Conservation (phyloP, 2,329 filamentous ascomycete genomes). For the Diaporthe destruens region DNA sequence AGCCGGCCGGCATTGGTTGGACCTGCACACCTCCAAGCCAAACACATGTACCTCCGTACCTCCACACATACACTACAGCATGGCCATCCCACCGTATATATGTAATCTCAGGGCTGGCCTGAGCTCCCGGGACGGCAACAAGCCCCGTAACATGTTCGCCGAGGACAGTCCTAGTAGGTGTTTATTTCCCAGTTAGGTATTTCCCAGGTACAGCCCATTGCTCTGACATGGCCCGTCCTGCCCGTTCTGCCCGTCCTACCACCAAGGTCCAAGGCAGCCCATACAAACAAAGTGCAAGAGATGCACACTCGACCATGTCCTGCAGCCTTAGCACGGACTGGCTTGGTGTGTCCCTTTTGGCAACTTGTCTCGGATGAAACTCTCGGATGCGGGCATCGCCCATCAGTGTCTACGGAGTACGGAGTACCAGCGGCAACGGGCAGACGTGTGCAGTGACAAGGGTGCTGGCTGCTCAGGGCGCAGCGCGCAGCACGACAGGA, state of each 20-base stretch:
- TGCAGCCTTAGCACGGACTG: not conserved
- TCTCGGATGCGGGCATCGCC: conserved; percentile 9
- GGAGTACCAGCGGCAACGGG: not conserved
- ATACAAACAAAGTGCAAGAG: not conserved
- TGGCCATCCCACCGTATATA: too few species aligned
- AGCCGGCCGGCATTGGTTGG: conserved; percentile 6
- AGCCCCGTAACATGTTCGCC: conserved; percentile 11
- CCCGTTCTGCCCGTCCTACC: not conserved
- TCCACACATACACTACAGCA: too few species aligned
- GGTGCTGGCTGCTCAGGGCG: too few species aligned
- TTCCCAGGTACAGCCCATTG: not conserved
- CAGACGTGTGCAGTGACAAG: not conserved
- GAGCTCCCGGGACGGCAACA: conserved; percentile 26
- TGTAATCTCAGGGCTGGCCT: conserved; percentile 22
- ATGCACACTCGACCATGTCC: conserved; percentile 1
- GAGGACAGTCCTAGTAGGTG: not conserved
- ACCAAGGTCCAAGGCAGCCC: not conserved
- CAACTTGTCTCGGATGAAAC: conserved; percentile 23
- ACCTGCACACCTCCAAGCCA: not conserved
- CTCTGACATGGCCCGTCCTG: conserved; percentile 1
- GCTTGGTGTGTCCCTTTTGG: not conserved
- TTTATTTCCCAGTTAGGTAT: too few species aligned
- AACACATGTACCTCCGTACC: not conserved
- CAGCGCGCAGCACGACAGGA: not conserved
- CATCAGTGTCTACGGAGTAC: not conserved